Conservation (phyloP, 2,329 filamentous ascomycete species). For the Penicillium sp. region DNA sequence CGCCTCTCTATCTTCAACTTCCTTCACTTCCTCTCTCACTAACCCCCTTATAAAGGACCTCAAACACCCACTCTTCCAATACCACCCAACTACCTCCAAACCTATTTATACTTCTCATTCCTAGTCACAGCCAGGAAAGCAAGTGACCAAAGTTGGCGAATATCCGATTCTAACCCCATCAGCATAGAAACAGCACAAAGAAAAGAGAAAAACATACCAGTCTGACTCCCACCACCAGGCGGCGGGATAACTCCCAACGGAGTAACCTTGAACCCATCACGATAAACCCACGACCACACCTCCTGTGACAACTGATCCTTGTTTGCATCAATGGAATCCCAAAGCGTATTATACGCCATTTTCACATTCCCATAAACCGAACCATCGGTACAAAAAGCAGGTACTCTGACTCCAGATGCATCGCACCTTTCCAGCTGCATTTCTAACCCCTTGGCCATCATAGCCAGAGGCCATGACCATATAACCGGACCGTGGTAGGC, state of each 20-base stretch:
- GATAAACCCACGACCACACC: constrained; percentile 60
- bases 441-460: constrained; percentile 59
- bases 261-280: constrained; percentile 45
- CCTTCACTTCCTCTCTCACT: no score
- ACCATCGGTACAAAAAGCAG: constrained; percentile 49
- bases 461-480: constrained; percentile 61
- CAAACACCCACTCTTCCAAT: no score
- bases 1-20: no score
- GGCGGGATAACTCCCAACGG: constrained; percentile 51
- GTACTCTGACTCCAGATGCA: not conserved
- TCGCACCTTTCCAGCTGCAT: constrained; percentile 53
- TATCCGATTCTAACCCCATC: constrained; percentile 14
- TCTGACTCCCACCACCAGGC: constrained; percentile 39
- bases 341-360: constrained; percentile 55
- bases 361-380: constrained; percentile 44
- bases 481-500: constrained; percentile 62
- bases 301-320: constrained; percentile 50
- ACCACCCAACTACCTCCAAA: not conserved
- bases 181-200: no score
- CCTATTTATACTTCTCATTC: constrained; percentile 9
- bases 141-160: constrained; percentile 17
- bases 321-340: constrained; percentile 58
- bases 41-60: no score
- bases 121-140: constrained; percentile 14
- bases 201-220: constrained; percentile 20